Base-by-base conservation (phyloP, 257 asterid genomes). In the Primulina huaijiensis region DNA sequence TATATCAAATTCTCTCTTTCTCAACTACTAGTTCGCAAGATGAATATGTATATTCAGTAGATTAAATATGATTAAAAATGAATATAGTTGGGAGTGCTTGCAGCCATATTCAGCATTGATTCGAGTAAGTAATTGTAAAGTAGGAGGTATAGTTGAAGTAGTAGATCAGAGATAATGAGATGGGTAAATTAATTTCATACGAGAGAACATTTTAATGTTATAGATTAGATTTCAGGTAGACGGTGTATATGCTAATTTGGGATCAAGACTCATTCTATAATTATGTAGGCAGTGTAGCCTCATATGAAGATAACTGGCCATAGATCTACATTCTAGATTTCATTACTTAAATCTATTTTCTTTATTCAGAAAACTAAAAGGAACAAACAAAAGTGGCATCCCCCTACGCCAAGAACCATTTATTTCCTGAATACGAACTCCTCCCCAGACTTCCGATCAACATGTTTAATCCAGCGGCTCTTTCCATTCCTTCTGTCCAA, bases 401-500 rank as follows among this genome's bases (percentile, higher is more conserved):
- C 21, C 27, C 70, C 31, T 64, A 16, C 37, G 20, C 27, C 27
- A 34, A 9, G 11, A 69, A 35, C n/a, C 55, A 14, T 27, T 84
- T 74, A 86, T 50, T 64, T 87, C 78, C 96, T 74, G 61, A 90
- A 38, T 31, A 86, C 74, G 40, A 77, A 76, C 79, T 84, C 93
- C 64, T 91, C 97, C 0, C 97, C 96, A 0, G 95, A 81, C 16
- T 67, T 60, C 30, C 64, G 72, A 71, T 91, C 89, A 11, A 84
- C 38, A 43, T 77, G 90, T 71, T 69, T 87, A 74, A 91, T 69
- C 97, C 97, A 90, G 69, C 84, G 62, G 25, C 90, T 81, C 62
- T 52, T 30, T 0, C 82, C 75, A 56, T 74, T 74, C n/a, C 59
- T 59, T 0, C 62, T 69, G 61, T 58, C 81, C 1, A 67, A 37